Percentiles rank a stretch among this genome's conserved stretches.
Conservation (phyloP, 2,329 filamentous ascomycete species). For the Blumeriella jaapii region DNA sequence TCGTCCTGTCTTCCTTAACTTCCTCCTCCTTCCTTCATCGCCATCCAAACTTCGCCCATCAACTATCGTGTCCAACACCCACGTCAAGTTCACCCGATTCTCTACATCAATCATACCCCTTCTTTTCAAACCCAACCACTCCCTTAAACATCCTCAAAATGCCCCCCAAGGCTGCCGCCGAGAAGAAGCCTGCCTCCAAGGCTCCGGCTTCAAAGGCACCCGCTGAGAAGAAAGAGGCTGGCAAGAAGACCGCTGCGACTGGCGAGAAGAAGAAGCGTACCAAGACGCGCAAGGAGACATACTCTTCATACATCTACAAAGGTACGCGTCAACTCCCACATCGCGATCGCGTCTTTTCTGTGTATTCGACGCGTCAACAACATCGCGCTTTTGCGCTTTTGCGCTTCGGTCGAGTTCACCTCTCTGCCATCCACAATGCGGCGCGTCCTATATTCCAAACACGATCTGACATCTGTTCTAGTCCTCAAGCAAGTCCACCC, state of each 20-base stretch:
- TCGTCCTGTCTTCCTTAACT: no score
- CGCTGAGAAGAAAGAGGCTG: conserved; percentile 98
- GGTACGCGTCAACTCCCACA: conserved; percentile 49
- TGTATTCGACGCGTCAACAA: conserved; percentile 13
- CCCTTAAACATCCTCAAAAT: conserved; percentile 46
- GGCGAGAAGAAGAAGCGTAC: conserved; percentile 99
- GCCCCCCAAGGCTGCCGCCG: conserved; percentile 84
- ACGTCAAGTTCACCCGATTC: not conserved
- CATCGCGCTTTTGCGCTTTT: conserved; percentile 1
- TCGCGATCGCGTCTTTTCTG: conserved; percentile 17
- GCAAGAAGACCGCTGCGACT: conserved; percentile 96
- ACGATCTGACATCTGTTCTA: conserved; percentile 35
- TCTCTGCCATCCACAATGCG: not conserved
- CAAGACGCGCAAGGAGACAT: conserved; percentile 99
- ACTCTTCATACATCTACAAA: conserved; percentile 99
- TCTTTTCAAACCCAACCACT: conserved; percentile 11
- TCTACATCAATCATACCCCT: not conserved
- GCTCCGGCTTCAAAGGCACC: conserved; percentile 74
- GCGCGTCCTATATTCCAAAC: conserved; percentile 16
- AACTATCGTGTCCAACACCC: conserved; percentile 3
- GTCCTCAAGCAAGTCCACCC: conserved; percentile 99
- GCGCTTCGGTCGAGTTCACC: not conserved
- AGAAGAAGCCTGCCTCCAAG: conserved; percentile 99
- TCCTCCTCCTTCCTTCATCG: no score
- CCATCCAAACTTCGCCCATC: no score